Evolutionary conservation across 306 rosid species (phyloP).

Genomic region (Boehmeria nivea): DNA sequence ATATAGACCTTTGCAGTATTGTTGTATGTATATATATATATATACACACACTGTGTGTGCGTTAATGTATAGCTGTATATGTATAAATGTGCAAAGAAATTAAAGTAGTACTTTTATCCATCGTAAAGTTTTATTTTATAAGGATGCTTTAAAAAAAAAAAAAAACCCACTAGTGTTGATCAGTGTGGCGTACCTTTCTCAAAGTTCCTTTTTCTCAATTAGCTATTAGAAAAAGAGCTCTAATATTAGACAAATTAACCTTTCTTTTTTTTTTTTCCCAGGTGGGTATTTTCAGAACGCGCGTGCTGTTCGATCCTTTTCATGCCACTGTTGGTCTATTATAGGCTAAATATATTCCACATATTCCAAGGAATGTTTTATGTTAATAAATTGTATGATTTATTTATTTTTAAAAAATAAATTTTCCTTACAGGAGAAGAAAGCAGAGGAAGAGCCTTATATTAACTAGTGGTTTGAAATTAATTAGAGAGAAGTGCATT

Average conservation of each 20-base stretch:
- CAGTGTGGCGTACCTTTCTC: background rate
- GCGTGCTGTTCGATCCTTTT: constrained; percentile 40
- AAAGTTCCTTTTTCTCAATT: background rate
- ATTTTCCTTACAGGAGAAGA: no score
- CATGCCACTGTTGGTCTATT: constrained; percentile 22
- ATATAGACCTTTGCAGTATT: no score
- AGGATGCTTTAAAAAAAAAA: background rate
- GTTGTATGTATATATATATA: no score
- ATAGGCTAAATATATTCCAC: background rate
- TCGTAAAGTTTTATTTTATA: background rate
- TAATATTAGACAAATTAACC: background rate
- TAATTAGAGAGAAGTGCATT: no score
- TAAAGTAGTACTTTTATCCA: background rate
- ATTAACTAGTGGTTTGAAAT: no score
- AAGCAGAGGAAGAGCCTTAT: no score
- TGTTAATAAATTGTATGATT: background rate
- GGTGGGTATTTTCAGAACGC: constrained; percentile 28
- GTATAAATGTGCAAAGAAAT: background rate
- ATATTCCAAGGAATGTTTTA: background rate
- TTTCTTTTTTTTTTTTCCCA: constrained; percentile 7
- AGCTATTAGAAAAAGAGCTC: no score
- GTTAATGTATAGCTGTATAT: no score
- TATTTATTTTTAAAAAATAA: background rate
- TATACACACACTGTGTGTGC: no score
- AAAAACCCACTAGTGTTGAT: background rate